Percentiles rank a stretch among this genome's conserved stretches.
Conservation (phyloP, 208 protist genomes). For the Naegleria fowleri region DNA sequence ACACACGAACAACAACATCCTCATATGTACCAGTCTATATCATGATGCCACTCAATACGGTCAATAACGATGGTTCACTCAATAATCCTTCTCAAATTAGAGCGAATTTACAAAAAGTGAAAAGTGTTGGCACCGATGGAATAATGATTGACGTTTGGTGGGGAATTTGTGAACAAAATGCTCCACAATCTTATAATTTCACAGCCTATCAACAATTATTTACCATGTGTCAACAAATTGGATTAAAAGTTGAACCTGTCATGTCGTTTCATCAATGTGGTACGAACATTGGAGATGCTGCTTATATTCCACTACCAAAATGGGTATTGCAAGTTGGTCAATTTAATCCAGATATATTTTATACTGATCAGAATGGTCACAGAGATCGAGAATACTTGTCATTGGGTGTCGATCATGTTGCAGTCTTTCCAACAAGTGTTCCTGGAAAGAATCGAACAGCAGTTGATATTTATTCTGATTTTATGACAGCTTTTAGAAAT, state of each 20-base stretch:
- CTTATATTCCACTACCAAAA: constrained; percentile 39
- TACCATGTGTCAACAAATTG: constrained; percentile 24
- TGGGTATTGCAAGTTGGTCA: constrained; percentile 37
- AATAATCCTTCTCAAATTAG: constrained; percentile 31
- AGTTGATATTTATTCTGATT: constrained; percentile 44
- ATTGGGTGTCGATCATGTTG: constrained; percentile 30
- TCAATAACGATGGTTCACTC: constrained; percentile 37
- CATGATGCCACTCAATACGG: constrained; percentile 44
- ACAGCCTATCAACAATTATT: constrained; percentile 28
- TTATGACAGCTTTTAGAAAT: constrained; percentile 28
- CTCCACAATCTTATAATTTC: constrained; percentile 35
- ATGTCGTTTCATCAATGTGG: constrained; percentile 51
- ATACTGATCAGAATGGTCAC: constrained; percentile 36
- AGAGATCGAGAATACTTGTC: constrained; percentile 42
- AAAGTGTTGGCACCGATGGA: constrained; percentile 30
- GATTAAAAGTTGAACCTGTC: constrained; percentile 48
- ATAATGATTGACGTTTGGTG: constrained; percentile 54
- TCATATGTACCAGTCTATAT: constrained; percentile 39
- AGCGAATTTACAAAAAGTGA: constrained; percentile 31
- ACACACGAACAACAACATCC: background rate
- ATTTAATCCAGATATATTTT: constrained; percentile 33
- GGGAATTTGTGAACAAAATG: constrained; percentile 41
- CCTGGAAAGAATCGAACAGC: constrained; percentile 28
- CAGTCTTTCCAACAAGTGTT: constrained; percentile 7
- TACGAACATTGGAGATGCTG: constrained; percentile 44